Base-by-base conservation (phyloP, 2,329 filamentous ascomycete species). In the Ophiocordyceps camponoti-leonardi region DNA sequence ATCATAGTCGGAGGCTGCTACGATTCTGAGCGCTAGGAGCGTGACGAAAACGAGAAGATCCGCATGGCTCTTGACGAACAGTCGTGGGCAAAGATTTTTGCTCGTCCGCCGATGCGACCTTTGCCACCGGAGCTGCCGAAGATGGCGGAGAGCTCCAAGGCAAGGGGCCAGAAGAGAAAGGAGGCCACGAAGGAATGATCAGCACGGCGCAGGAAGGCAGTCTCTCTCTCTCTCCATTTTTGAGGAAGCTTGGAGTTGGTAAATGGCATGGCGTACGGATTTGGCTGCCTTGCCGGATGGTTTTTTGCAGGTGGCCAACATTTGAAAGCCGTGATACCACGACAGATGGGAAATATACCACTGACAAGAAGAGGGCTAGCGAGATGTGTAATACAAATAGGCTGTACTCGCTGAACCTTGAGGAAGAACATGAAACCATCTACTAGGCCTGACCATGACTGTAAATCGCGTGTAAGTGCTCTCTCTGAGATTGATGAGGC, bases 1-100 rank as follows among this genome's bases (percentile, higher is more conserved):
- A 82, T 95, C 13, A 71, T 96, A 49, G 87, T 87, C 20, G 86
- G 84, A 42, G 86, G 88, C 22, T 80, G 75, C 55, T 81, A 77
- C 54, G 71, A 77, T 45, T 69, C 73, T 35, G 69, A 73, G 51
- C 61, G 64, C 48, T 68, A 63, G 57, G 18, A 41, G 26, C 42
- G 23, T 22, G 42, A 43, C 8, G 12, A 43, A 26, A 26, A n/a
- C 26, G 42, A 41, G 16, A n/a, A 43, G 3, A 14, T 26, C 22
- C 31, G 41, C 28, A 39, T 19, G 13, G 11, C 14, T 14, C 11
- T 20, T n/a, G 23, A 19, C 7, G 11, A 19, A 12, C 30, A 35
- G 39, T 28, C 37, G 37, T 44, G 46, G 46, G n/a, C 18, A 6
- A 10, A 45, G 18, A 22, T 31, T 13, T 30, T 11, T 35, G 7